Conservation (phyloP, 2,329 filamentous ascomycete genomes). For the Penicillium italicum region DNA sequence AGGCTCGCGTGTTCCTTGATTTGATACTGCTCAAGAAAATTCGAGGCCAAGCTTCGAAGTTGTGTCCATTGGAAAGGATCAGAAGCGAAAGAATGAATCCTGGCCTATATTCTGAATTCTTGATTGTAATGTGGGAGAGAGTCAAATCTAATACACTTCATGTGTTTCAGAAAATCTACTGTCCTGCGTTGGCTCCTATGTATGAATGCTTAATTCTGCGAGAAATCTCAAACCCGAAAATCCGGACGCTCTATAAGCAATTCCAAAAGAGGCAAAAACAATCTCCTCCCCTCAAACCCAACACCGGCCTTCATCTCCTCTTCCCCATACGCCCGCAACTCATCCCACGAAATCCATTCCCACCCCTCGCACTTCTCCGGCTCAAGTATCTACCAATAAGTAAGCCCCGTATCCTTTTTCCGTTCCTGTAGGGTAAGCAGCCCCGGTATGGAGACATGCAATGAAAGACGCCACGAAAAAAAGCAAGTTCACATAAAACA, state of each 20-base stretch:
- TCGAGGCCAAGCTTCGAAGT: not conserved
- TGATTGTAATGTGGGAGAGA: not conserved
- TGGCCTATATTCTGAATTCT: not conserved
- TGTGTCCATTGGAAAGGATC: not conserved
- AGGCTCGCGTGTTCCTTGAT: not conserved
- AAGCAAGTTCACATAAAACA: not conserved
- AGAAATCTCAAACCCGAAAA: constrained; percentile 14
- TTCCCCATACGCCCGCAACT: constrained; percentile 40
- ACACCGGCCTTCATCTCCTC: constrained; percentile 24
- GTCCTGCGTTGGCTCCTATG: not conserved
- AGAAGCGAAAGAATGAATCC: not conserved
- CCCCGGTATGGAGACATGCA: not conserved
- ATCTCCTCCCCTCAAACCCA: constrained; percentile 27
- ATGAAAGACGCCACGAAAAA: not conserved
- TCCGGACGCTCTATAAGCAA: constrained; percentile 42
- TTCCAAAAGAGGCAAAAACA: constrained; percentile 51
- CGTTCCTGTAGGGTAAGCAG: not conserved
- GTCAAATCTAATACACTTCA: not conserved
- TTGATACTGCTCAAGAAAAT: no score
- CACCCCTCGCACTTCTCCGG: constrained; percentile 55
- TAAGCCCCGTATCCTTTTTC: not conserved
- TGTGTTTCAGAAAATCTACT: not conserved
- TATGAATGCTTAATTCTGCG: not conserved
- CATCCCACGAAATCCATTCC: constrained; percentile 53
- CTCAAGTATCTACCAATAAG: constrained; percentile 33